Percentiles rank a stretch among this genome's conserved stretches.
Conservation (phyloP, 1,284 basidiomycete species). For the Heliocybe sulcata region DNA sequence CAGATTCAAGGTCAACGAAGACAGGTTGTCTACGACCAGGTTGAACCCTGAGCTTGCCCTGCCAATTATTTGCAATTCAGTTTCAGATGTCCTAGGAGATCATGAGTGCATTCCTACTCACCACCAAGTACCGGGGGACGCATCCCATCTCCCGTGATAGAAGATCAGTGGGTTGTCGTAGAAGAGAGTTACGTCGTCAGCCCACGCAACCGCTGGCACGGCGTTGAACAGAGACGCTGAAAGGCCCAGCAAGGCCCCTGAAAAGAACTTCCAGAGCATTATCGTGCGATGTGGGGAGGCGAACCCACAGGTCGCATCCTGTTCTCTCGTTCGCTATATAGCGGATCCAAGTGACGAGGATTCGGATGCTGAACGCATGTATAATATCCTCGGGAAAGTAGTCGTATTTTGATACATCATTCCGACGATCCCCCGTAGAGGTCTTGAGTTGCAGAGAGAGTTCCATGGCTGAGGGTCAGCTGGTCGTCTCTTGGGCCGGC, state of each 20-base stretch:
- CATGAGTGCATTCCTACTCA: conserved; percentile 15
- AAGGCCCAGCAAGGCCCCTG: background rate
- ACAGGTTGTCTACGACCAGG: conserved; percentile 35
- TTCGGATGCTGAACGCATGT: too few relatives aligned
- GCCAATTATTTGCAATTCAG: background rate
- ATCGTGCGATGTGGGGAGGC: too few relatives aligned
- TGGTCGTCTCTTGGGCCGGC: too few relatives aligned
- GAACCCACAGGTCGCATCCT: too few relatives aligned
- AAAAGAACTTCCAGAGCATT: too few relatives aligned
- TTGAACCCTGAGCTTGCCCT: conserved; percentile 55
- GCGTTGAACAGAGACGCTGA: background rate
- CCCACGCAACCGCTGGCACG: background rate
- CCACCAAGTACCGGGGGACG: conserved; percentile 32
- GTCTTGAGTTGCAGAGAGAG: too few relatives aligned
- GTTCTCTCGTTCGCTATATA: too few relatives aligned
- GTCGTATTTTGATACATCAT: too few relatives aligned
- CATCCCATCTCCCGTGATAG: conserved; percentile 32
- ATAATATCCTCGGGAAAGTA: too few relatives aligned
- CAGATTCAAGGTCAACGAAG: conserved; percentile 37
- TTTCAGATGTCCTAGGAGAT: background rate
- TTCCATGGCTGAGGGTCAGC: too few relatives aligned
- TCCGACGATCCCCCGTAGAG: too few relatives aligned
- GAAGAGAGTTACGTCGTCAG: conserved; percentile 12
- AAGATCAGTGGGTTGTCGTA: conserved; percentile 25
- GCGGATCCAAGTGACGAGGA: too few relatives aligned